Conservation (phyloP, 768 basidiomycete genomes). For the Postia placenta region DNA sequence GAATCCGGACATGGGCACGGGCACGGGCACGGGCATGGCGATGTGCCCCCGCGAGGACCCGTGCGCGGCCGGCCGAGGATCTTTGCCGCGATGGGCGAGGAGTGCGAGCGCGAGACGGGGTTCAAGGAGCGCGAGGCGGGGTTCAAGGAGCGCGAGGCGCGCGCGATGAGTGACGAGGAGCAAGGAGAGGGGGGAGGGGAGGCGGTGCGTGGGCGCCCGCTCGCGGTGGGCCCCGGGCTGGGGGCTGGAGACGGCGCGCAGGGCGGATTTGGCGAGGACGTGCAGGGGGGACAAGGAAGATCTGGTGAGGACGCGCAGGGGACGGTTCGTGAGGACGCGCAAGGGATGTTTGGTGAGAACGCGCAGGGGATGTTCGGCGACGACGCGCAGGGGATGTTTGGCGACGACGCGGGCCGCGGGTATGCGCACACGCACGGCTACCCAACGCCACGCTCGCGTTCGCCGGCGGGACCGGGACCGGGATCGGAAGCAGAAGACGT, state of each 20-base stretch:
- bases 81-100: constrained; percentile 44
- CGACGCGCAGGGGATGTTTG: neutral
- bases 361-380: neutral
- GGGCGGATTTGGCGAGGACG: constrained; percentile 1
- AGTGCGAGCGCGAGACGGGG: too few relatives aligned
- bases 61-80: constrained; percentile 54
- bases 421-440: constrained; percentile 10
- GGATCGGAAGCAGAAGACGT: neutral
- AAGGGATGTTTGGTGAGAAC: neutral
- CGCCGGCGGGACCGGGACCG: constrained; percentile 11
- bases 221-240: neutral
- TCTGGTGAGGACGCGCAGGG: neutral
- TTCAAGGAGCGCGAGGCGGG: neutral
- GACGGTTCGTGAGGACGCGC: neutral
- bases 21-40: neutral
- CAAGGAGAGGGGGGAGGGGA: neutral
- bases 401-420: neutral
- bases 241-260: neutral
- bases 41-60: neutral
- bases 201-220: neutral
- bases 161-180: neutral
- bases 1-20: neutral
- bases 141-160: neutral
- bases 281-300: constrained; percentile 24
- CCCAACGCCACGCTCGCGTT: constrained; percentile 15